These are phyloP conservation scores for Phytopythium vexans DNA, from an alignment of 352 stramenopile species.

Conservation along the genomic window DNA sequence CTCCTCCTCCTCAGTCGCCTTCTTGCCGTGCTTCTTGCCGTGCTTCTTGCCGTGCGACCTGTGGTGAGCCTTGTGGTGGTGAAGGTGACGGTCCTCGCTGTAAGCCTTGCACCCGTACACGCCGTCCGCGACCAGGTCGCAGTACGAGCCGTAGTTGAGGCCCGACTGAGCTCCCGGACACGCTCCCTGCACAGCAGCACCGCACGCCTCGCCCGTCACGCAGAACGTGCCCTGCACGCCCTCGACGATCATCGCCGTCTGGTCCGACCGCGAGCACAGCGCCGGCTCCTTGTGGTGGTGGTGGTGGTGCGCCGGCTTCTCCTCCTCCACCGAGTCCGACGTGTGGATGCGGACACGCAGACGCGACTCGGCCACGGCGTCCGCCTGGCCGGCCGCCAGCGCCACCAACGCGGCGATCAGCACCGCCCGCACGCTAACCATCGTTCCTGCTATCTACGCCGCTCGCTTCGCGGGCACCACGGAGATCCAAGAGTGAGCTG, in stretches of 20 bases:
- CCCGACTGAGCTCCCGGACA: slow-evolving; percentile 10
- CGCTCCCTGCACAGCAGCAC: slow-evolving; percentile 7
- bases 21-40: neutral
- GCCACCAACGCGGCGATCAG: slow-evolving; percentile 15
- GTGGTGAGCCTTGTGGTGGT: neutral
- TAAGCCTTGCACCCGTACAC: slow-evolving; percentile 46
- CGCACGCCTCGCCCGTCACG: slow-evolving; percentile 9
- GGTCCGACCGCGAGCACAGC: slow-evolving; percentile 3
- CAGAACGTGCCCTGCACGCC: slow-evolving; percentile 17
- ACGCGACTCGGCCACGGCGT: slow-evolving; percentile 20
- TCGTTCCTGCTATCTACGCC: slow-evolving; percentile 7
- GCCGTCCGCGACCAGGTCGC: slow-evolving; percentile 5
- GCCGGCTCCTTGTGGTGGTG: neutral
- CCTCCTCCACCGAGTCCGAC: slow-evolving; percentile 18
- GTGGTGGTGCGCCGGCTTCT: slow-evolving; percentile 20
- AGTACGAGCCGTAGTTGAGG: slow-evolving; percentile 19
- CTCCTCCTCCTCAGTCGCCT: too few species aligned
- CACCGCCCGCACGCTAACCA: slow-evolving; percentile 28
- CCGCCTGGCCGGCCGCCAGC: slow-evolving; percentile 17
- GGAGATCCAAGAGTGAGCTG: too few species aligned
- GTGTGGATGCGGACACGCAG: slow-evolving; percentile 28
- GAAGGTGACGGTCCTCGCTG: slow-evolving; percentile 1
- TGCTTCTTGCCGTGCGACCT: slow-evolving; percentile 12
- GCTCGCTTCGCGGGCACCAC: too few species aligned
- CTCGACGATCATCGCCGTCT: slow-evolving; percentile 22